Percentiles rank a stretch among this genome's conserved stretches.
Conservation (phyloP, 768 basidiomycete species). For the Neoboletus brunneissimus region DNA sequence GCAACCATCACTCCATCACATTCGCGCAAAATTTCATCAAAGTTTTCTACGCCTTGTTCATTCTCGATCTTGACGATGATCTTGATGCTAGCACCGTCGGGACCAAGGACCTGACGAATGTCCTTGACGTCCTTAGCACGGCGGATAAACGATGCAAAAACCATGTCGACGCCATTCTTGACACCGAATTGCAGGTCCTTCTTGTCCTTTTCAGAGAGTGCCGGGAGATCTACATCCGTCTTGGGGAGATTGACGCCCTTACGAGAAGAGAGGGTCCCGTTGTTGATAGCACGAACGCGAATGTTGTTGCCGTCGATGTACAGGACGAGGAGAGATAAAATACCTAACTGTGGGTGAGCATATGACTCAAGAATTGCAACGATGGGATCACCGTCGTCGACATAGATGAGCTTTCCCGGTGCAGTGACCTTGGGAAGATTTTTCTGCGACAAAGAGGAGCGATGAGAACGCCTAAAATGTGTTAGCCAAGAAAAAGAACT, state of each 20-base stretch:
- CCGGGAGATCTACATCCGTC: slow-evolving; percentile 95
- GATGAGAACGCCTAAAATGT: slow-evolving; percentile 1
- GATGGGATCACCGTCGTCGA: slow-evolving; percentile 77
- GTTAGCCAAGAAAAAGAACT: slow-evolving; percentile 29
- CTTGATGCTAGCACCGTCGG: slow-evolving; percentile 94
- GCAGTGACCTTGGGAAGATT: slow-evolving; percentile 95
- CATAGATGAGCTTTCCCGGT: slow-evolving; percentile 95
- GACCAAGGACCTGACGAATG: slow-evolving; percentile 90
- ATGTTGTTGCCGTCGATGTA: slow-evolving; percentile 81
- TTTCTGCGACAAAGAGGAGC: slow-evolving; percentile 41
- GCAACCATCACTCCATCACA: slow-evolving; percentile 99
- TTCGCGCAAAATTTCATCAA: slow-evolving; percentile 95
- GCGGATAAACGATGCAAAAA: slow-evolving; percentile 99
- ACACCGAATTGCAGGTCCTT: slow-evolving; percentile 92
- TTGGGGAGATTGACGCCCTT: slow-evolving; percentile 99
- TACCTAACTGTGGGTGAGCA: slow-evolving; percentile 40
- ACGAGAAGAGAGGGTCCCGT: slow-evolving; percentile 88
- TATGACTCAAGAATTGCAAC: neutral
- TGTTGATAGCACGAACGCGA: slow-evolving; percentile 85
- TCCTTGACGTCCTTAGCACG: slow-evolving; percentile 91
- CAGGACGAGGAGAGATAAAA: slow-evolving; percentile 89
- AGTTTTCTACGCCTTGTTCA: slow-evolving; percentile 98
- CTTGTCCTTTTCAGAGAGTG: slow-evolving; percentile 98
- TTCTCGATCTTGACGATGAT: slow-evolving; percentile 99
- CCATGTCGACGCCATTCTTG: slow-evolving; percentile 97